Evolutionary conservation across 768 basidiomycete genomes (phyloP), one percentile per base, ranked within the genome.

Genomic region (Pholiota molesta): DNA sequence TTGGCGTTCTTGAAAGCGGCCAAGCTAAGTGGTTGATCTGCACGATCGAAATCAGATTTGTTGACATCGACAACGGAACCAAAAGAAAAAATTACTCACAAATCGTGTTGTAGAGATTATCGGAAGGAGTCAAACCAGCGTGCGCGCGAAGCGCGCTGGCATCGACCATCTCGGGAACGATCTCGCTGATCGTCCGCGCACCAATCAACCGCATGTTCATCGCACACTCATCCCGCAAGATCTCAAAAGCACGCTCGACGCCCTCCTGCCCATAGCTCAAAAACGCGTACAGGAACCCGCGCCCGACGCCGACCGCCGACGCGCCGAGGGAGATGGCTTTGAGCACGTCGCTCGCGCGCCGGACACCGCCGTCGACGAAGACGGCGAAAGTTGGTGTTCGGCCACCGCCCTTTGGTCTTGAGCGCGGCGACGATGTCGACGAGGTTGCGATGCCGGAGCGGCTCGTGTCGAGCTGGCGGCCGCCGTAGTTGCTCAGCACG

Each of bases 151-250:
- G 73, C 54, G 86, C 88, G 4, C 84, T 83, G n/a, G 89, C 87
- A 64, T 97, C 94, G 16, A 98, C 94, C 96, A 99, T 96, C 51
- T 86, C 85, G 0, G 19, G 47, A 14, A 49, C 47, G 13, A 49
- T 49, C 47, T 49, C 47, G 23, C 23, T 49, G 47, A 49, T 49
- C 47, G 23, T 49, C n/a, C 47, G 2, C 7, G 23, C 23, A 11
- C 47, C 47, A 49, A 49, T 8, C 14, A 49, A 14, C 7, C 47
- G 47, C 47, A 26, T 49, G 23, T 28, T 49, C 47, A 49, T 98
- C 79, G 96, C 93, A 68, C 97, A 94, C 73, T 99, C 96, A 65
- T 95, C 94, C 92, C 83, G 82, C 51, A 96, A 74, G 55, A 97
- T 92, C 68, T 91, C 83, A 52, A 97, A 70, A 1, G 92, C 91